phyloP scores from a whole-genome alignment of 2,329 filamentous ascomycete species.

The Bimuria novae-zelandiae region DNA sequence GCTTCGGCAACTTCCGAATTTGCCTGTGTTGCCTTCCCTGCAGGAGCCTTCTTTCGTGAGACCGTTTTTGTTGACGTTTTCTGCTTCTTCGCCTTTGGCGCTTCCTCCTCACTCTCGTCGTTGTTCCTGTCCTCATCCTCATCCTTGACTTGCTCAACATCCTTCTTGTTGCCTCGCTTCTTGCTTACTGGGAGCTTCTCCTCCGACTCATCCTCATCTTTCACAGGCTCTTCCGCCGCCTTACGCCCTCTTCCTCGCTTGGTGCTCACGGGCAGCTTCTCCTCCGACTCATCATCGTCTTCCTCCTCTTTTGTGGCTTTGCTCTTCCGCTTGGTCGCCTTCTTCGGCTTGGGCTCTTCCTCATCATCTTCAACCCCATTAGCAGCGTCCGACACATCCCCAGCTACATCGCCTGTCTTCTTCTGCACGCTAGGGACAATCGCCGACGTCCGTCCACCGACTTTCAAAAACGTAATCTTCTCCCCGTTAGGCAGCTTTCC shows the following conservation, averaged over 20 bases:
- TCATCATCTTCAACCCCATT: constrained; percentile 28
- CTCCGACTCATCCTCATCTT: constrained; percentile 11
- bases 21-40: constrained; percentile 11
- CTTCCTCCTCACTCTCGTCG: constrained; percentile 27
- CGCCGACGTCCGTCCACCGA: constrained; percentile 89
- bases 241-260: constrained; percentile 20
- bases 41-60: constrained; percentile 18
- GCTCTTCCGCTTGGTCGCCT: constrained; percentile 42
- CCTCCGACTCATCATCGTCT: constrained; percentile 19
- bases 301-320: constrained; percentile 31
- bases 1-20: no score
- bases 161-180: constrained; percentile 29
- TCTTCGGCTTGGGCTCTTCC: constrained; percentile 31
- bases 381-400: constrained; percentile 52
- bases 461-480: constrained; percentile 82
- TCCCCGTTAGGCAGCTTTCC: constrained; percentile 79
- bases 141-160: constrained; percentile 21
- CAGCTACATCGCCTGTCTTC: constrained; percentile 68
- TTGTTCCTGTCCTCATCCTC: constrained; percentile 5
- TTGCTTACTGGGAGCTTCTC: constrained; percentile 18
- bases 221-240: background rate
- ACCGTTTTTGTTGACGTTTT: constrained; percentile 22
- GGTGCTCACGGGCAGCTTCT: constrained; percentile 18
- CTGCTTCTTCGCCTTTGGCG: constrained; percentile 30
- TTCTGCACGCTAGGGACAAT: constrained; percentile 85